Evolutionary conservation across 2,329 filamentous ascomycete genomes (phyloP), one percentile per base, ranked within the genome.

Genomic region (Exophiala alcalophila): DNA sequence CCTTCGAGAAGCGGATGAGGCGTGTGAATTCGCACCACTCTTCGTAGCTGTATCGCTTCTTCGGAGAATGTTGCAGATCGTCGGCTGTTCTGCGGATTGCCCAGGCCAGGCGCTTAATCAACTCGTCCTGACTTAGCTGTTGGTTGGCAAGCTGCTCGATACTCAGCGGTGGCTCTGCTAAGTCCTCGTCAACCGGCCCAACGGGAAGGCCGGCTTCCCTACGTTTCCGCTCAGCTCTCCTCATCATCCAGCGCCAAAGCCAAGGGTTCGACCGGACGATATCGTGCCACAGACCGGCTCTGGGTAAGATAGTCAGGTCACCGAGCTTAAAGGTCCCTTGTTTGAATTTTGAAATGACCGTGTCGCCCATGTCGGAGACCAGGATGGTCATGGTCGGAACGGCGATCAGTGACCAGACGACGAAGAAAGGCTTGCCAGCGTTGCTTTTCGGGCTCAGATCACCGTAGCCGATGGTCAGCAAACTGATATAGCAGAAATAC

Each of bases 391-490:
- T 90, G 2, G 86, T 90, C 0, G 90, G 90, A 3, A 95, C 73
- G 0, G 89, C 88, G 18, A 95, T 74, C 1, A 96, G 63, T 10
- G 83, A 86, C 90, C 90, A 96, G 42, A 95, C 82, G n/a, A 96
- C 86, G 57, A 94, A 96, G 61, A 95, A 94, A 0, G 86, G 80
- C 40, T 86, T 82, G 1, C 86, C 87, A 0, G 81, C 76, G 51
- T 89, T 90, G 2, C 83, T 86, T n/a, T 80, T 70, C 0, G 88
- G 88, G 1, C 81, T 80, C 4, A 83, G 64, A 53, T 94, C 88
- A 3, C 90, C 90, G 56, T 94, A 95, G 1, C 90, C 90, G 25
- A 95, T 86, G 0, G 90, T 95, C 2, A 89, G 72, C 16, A 95
- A 76, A 2, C 82, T 83, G 23, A 88, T 80, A 62, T 92, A 96